These are phyloP conservation scores for Aspergillus transmontanensis DNA, from an alignment of 2,329 filamentous ascomycete species.

Conservation along the genomic window DNA sequence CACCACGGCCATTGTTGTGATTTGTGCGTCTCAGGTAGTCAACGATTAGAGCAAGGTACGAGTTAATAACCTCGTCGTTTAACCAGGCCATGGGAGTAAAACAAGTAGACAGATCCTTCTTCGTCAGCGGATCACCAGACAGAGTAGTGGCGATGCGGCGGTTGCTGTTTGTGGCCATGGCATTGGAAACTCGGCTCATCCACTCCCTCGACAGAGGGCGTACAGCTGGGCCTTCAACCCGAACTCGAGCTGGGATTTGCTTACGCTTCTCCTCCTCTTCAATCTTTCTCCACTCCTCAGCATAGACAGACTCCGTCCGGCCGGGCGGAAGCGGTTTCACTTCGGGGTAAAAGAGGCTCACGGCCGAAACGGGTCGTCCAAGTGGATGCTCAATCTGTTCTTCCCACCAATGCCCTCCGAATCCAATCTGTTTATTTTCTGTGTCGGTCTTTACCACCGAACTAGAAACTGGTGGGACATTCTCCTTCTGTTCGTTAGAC, in stretches of 20 bases:
- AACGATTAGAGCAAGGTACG: slow-evolving; percentile 46
- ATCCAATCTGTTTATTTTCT: slow-evolving; percentile 9
- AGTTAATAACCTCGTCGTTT: slow-evolving; percentile 52
- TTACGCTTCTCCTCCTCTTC: slow-evolving; percentile 28
- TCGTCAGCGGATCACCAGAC: slow-evolving; percentile 39
- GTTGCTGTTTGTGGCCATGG: slow-evolving; percentile 29
- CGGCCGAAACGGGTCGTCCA: slow-evolving; percentile 33
- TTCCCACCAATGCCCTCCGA: slow-evolving; percentile 25
- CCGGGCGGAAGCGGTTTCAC: slow-evolving; percentile 27
- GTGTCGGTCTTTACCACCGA: background rate
- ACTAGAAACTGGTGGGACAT: slow-evolving; percentile 10
- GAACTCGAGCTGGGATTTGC: slow-evolving; percentile 24
- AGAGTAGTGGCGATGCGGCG: slow-evolving; percentile 35
- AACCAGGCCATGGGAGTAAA: slow-evolving; percentile 42
- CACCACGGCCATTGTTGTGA: slow-evolving; percentile 37
- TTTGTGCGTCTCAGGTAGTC: slow-evolving; percentile 39
- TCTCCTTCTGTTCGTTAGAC: slow-evolving; percentile 19
- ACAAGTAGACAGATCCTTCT: slow-evolving; percentile 41
- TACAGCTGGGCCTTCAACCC: slow-evolving; percentile 34
- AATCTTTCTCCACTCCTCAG: slow-evolving; percentile 29
- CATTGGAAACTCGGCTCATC: slow-evolving; percentile 35
- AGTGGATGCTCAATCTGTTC: slow-evolving; percentile 21
- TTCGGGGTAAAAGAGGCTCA: slow-evolving; percentile 28
- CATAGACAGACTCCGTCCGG: slow-evolving; percentile 33
- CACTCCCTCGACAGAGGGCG: slow-evolving; percentile 39